Evolutionary conservation across 768 basidiomycete species (phyloP), one percentile per base, ranked within the genome.

Genomic region (Cubamyces lactineus): DNA sequence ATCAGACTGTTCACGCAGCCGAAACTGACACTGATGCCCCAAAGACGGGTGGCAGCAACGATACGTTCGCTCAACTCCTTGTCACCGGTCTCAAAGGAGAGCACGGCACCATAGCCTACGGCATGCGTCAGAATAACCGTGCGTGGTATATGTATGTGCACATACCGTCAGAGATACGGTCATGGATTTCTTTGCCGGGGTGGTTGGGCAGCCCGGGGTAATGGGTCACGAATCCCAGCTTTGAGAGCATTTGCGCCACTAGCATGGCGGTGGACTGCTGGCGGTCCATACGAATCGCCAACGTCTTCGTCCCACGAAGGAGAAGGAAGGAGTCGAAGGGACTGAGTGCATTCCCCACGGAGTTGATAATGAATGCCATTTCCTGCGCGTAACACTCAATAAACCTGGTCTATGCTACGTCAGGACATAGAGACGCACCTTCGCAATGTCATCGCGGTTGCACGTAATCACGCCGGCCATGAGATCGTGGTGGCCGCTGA

Each of bases 21-120:
- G 71, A 99, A 99, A 72, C 93, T 95, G 69, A 99, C 97, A 64
- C 91, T 94, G 71, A 99, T 98, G 19, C 96, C 93, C 96, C 96
- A 99, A 26, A 99, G 78, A 55, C 94, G 83, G 16, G 97, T 92
- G 0, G 88, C 91, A 5, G 90, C 96, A 9, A 99, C 95, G 62
- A 98, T 91, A 53, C 88, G 84, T 75, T 98, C 95, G 72, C 93
- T 96, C 61, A 98, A 72, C 51, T 82, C 87, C 71, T 92, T 94
- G 77, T 94, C 89, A 26, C 90, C 95, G 2, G 97, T 99, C 64
- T 92, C 89, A 70, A 99, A 99, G 68, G 91, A 94, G 51, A 99
- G 76, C 1, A 99, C 97, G 0, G 96, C 94, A 23, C 97, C 97
- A 66, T 88, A 88, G 3, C 71, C 71, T 72, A 45, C 4, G 5